Evolutionary conservation across 352 stramenopile genomes (phyloP).

Genomic region (Pythium sp.): DNA sequence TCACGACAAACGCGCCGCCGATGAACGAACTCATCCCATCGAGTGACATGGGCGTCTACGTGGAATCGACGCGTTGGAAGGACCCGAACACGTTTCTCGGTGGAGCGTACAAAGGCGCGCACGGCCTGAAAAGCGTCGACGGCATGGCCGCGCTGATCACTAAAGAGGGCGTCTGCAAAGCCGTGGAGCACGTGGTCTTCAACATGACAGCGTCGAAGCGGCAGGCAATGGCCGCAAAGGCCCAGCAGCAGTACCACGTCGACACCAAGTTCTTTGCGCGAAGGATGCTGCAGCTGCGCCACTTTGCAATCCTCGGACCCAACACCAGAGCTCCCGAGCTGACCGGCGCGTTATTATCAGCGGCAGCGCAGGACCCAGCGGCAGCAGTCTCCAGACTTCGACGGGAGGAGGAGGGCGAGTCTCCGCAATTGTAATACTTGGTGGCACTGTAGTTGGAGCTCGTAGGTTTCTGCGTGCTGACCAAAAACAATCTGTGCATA

Average conservation of each 20-base stretch:
- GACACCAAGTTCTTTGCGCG: conserved; percentile 49
- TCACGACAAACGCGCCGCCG: conserved; percentile 40
- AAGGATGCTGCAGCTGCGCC: conserved; percentile 29
- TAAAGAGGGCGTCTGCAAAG: conserved; percentile 28
- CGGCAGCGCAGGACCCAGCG: background rate
- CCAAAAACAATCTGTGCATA: too few relatives aligned
- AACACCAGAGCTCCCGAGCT: background rate
- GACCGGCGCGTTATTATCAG: background rate
- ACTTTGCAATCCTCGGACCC: background rate
- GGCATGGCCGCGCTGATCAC: conserved; percentile 33
- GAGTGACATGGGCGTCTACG: conserved; percentile 1
- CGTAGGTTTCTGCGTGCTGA: too few relatives aligned
- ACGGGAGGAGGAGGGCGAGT: background rate
- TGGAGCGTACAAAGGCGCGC: conserved; percentile 20
- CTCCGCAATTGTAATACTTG: background rate
- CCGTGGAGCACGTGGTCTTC: conserved; percentile 32
- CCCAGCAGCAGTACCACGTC: conserved; percentile 39
- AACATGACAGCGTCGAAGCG: conserved; percentile 26
- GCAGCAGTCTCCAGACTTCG: background rate
- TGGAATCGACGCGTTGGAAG: background rate
- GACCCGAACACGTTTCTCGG: conserved; percentile 33
- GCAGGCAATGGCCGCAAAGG: conserved; percentile 22
- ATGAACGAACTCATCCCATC: conserved; percentile 56
- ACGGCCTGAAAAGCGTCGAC: conserved; percentile 26
- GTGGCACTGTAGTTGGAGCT: too few relatives aligned